A percentile compares a stretch with the other conserved stretches of the same genome.
phyloP scores from a whole-genome alignment of 2,329 filamentous ascomycete species.

The Hypoxylon sp. region DNA sequence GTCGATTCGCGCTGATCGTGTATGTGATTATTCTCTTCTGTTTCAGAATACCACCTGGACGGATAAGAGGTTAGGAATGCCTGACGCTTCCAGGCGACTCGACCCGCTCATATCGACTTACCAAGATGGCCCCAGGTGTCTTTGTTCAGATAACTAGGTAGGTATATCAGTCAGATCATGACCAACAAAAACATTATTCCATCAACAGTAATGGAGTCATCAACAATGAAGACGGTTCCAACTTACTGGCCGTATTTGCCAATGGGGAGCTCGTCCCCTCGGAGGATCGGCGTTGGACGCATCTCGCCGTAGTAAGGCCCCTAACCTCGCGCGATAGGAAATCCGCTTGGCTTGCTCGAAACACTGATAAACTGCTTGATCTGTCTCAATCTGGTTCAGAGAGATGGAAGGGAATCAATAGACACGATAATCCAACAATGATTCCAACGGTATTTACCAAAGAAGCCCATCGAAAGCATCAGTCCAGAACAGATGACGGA shows the following conservation, averaged over 20 bases:
- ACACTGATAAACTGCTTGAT: not conserved
- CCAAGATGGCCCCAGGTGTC: constrained; percentile 41
- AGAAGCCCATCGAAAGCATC: not conserved
- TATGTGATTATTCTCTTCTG: constrained; percentile 75
- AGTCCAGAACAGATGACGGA: not conserved
- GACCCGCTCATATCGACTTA: constrained; percentile 2
- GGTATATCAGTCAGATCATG: constrained; percentile 1
- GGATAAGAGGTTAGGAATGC: not conserved
- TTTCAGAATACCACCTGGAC: constrained; percentile 61
- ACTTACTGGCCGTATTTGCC: constrained; percentile 41
- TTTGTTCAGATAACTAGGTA: constrained; percentile 43
- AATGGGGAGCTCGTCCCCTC: constrained; percentile 29
- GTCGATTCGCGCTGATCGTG: constrained; percentile 85
- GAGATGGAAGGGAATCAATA: not conserved
- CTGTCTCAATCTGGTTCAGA: not conserved
- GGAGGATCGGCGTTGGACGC: constrained; percentile 35
- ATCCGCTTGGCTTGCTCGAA: not conserved
- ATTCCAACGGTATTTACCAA: not conserved
- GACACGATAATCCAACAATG: not conserved
- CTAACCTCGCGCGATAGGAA: not conserved
- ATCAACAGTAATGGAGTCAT: not conserved
- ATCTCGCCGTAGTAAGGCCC: constrained; percentile 8
- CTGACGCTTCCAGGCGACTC: constrained; percentile 31
- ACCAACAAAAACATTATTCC: not conserved
- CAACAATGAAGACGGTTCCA: not conserved